Percentiles rank a stretch among this genome's conserved stretches.
Conservation (phyloP, 1,284 basidiomycete genomes). For the Serendipita sp. region DNA sequence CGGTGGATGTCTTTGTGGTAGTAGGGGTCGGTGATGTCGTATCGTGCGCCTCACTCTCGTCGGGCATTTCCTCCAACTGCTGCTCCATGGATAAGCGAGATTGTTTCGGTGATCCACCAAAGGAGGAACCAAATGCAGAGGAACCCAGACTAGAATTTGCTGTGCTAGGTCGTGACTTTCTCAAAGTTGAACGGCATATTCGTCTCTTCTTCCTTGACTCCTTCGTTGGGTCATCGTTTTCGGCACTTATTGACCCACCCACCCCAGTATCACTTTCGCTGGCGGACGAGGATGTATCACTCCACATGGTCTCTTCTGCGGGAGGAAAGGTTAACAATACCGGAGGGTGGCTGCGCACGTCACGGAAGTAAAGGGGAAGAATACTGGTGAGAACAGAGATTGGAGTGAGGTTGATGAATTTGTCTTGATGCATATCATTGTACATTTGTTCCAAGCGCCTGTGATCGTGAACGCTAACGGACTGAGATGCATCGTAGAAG, state of each 20-base stretch:
- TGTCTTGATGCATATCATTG: conserved; percentile 44
- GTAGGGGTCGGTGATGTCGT: neutral
- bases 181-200: neutral
- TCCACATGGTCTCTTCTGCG: neutral
- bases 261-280: conserved; percentile 9
- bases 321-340: conserved; percentile 41
- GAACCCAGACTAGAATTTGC: neutral
- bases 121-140: neutral
- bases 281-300: conserved; percentile 20
- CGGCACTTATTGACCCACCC: neutral
- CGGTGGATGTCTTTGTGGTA: too few relatives aligned
- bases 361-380: conserved; percentile 43
- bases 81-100: neutral
- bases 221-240: neutral
- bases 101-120: neutral
- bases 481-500: neutral
- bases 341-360: conserved; percentile 51
- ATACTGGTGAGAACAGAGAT: conserved; percentile 44
- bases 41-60: neutral
- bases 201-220: neutral
- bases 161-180: neutral
- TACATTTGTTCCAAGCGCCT: conserved; percentile 48
- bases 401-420: conserved; percentile 52
- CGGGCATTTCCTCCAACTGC: neutral
- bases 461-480: conserved; percentile 51